Percentiles rank a stretch among this genome's conserved stretches.
phyloP scores from a whole-genome alignment of 2,329 filamentous ascomycete species.

The Fonsecaea nubica region DNA sequence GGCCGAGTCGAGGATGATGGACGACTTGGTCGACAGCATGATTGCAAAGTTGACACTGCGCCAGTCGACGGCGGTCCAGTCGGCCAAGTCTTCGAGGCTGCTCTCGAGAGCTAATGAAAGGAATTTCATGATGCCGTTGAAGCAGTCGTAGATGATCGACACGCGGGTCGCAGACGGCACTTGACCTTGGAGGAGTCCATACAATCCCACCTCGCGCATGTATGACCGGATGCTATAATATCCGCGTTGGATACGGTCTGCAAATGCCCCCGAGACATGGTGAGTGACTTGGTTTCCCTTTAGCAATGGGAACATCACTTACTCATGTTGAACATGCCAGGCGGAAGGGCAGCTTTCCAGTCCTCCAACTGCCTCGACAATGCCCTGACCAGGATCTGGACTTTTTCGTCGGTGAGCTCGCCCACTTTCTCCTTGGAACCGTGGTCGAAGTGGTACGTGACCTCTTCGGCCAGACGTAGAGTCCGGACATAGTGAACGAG shows the following conservation, averaged over 20 bases:
- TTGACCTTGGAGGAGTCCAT: conserved; percentile 30
- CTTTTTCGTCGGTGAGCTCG: conserved; percentile 30
- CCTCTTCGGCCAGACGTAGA: conserved; percentile 24
- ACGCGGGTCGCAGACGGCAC: conserved; percentile 23
- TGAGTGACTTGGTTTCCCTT: background rate
- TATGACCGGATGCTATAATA: conserved; percentile 18
- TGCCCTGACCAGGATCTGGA: conserved; percentile 21
- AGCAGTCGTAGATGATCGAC: conserved; percentile 31
- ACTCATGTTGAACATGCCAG: conserved; percentile 5
- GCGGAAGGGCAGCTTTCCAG: conserved; percentile 17
- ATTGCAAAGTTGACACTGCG: conserved; percentile 26
- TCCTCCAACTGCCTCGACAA: conserved; percentile 22
- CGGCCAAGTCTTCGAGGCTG: conserved; percentile 22
- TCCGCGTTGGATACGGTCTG: conserved; percentile 13
- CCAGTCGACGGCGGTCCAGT: conserved; percentile 30
- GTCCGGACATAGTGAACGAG: conserved; percentile 14
- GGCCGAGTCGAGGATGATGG: conserved; percentile 29
- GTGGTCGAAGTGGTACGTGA: conserved; percentile 22
- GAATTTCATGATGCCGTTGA: conserved; percentile 22
- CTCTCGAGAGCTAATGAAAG: conserved; percentile 23
- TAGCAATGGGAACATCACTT: background rate
- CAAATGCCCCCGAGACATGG: background rate
- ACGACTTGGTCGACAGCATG: conserved; percentile 30
- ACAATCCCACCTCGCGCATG: conserved; percentile 30
- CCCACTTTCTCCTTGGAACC: conserved; percentile 25